A percentile compares a stretch with the other conserved stretches of the same genome.
phyloP scores from a whole-genome alignment of 2,329 filamentous ascomycete genomes.

The Pseudopyrenochaeta lycopersici region DNA sequence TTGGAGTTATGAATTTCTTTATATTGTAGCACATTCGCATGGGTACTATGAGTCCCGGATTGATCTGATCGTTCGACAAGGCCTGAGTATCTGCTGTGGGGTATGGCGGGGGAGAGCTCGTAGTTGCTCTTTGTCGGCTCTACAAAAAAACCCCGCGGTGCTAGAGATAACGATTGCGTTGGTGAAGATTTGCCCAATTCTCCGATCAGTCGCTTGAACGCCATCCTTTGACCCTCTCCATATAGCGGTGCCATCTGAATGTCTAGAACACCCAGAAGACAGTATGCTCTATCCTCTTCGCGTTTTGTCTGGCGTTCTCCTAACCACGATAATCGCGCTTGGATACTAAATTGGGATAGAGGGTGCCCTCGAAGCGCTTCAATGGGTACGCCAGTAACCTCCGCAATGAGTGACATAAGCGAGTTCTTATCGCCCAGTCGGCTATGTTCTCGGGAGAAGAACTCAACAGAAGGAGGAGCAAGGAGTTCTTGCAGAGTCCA shows the following conservation, averaged over 20 bases:
- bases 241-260: conserved; percentile 17
- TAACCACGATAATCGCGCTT: conserved; percentile 24
- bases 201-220: not conserved
- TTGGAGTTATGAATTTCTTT: too few species aligned
- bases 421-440: conserved; percentile 1
- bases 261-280: conserved; percentile 23
- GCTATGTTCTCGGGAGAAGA: not conserved
- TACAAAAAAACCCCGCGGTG: too few species aligned
- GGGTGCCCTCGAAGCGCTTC: not conserved
- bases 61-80: too few species aligned
- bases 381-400: not conserved
- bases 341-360: not conserved
- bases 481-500: not conserved
- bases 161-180: too few species aligned
- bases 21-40: too few species aligned
- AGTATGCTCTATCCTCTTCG: conserved; percentile 24
- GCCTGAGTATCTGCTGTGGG: too few species aligned
- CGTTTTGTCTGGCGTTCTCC: conserved; percentile 15
- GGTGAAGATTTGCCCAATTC: too few species aligned
- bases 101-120: too few species aligned
- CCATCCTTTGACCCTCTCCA: not conserved
- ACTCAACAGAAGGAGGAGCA: not conserved
- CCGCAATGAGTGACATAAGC: conserved; percentile 11
- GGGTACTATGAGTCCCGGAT: too few species aligned
- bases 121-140: too few species aligned